A percentile compares a stretch with the other conserved stretches of the same genome.
These are phyloP conservation scores for Royoungia palumana DNA, from an alignment of 768 basidiomycete species.

Conservation along the genomic window DNA sequence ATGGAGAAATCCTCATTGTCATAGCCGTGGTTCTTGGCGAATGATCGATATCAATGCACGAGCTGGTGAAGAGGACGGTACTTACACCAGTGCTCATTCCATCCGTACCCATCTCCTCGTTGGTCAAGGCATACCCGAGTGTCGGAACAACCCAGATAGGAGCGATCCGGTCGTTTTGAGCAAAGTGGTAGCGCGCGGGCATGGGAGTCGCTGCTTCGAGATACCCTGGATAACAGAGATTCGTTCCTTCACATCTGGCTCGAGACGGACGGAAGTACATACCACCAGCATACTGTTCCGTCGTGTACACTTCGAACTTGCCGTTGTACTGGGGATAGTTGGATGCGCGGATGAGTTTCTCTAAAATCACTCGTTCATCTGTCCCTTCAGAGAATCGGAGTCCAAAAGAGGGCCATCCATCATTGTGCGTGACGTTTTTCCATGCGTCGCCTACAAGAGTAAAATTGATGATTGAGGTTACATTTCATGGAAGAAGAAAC, in stretches of 20 bases:
- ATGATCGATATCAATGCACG: not conserved
- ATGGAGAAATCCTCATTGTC: constrained; percentile 75
- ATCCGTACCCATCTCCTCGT: constrained; percentile 52
- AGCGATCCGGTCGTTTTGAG: constrained; percentile 71
- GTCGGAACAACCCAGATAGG: constrained; percentile 83
- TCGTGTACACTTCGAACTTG: constrained; percentile 61
- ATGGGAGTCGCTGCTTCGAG: constrained; percentile 38
- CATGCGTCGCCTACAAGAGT: constrained; percentile 20
- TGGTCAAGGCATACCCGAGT: constrained; percentile 78
- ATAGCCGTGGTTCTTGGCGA: constrained; percentile 78
- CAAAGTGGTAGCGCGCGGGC: constrained; percentile 79
- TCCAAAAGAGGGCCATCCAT: constrained; percentile 90
- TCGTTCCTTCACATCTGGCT: not conserved
- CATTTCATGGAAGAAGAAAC: not conserved
- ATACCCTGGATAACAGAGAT: constrained; percentile 1
- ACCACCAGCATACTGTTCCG: constrained; percentile 25
- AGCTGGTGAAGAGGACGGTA: not conserved
- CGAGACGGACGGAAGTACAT: not conserved
- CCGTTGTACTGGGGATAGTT: constrained; percentile 33
- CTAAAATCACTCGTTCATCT: constrained; percentile 56
- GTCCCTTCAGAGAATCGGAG: constrained; percentile 63
- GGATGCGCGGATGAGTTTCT: constrained; percentile 53
- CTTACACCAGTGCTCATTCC: constrained; percentile 76
- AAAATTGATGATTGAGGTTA: not conserved
- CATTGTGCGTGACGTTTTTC: constrained; percentile 49